Base-by-base conservation (phyloP, 805 yeast genomes). In the Ogataea nakhonphanomensis region DNA sequence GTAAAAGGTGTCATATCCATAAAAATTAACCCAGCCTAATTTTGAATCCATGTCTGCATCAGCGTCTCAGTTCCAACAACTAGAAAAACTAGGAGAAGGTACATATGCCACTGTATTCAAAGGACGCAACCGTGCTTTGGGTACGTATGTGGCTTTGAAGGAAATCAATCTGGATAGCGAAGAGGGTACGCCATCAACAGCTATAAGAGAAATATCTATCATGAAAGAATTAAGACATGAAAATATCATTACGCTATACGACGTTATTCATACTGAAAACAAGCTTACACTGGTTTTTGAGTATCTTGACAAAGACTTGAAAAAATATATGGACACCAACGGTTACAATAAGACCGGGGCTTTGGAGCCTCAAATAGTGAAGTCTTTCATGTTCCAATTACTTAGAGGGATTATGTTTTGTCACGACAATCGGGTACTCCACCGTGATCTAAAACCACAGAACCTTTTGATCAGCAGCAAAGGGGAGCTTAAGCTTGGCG, bases 101-200 rank as follows among this genome's bases (percentile, higher is more conserved):
- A 87, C 99, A 1, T 93, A 93, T 66, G 99, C 99, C 54, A 95
- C 96, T n/a, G 99, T 93, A 25, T 93, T 91, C 69, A 93, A 91
- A 57, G 99, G 85, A 29, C 78, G 88, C 58, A 93, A 86, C 62
- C 78, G 86, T 47, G 78, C 81, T 55, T 83, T 90, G 22, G 96
- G 89, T 36, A 89, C 86, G 40, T 72, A 90, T 13, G 99, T 93
- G 13, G 99, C 99, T 0, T 70, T 93, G 55, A 93, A 93, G 61
- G 98, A 93, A 62, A 93, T 93, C 66, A 85, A 84, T 55, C 71
- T 91, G 46, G 99, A 93, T 59, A 83, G 95, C 37, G 99, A 93
- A 58, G 97, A 93, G 66, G 99, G 99, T 27, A 95, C 98, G 1
- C 99, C 99, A 7, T 88, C 96, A 5, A 93, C 99, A 1, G 99